Evolutionary conservation across 768 basidiomycete species (phyloP), one percentile per base, ranked within the genome.

Genomic region (Tricholoma sp.): DNA sequence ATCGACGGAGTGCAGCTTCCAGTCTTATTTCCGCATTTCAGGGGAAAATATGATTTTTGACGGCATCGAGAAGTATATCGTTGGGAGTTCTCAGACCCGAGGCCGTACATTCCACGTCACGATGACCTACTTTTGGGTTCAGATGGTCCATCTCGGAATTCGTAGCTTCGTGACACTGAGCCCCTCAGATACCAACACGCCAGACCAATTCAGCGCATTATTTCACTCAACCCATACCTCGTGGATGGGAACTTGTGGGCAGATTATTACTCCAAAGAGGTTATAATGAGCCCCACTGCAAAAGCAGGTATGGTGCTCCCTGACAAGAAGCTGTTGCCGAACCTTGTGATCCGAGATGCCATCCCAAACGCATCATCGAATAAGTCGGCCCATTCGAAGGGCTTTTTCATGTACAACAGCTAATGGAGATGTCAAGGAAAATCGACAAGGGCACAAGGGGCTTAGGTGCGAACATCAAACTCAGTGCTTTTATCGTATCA

Each of bases 51-150:
- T 74, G 64, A 72, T 79, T 39, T 76, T 80, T 57, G 59, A 73
- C 39, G 75, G 77, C 4, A 65, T 79, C 5, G 66, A 74, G 51
- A 65, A 63, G 12, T 78, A 80, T 55, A 76, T 76, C 53, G 51
- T 63, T 10, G 54, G 69, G 50, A 76, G 70, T 60, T 45, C 67
- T 28, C 71, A 75, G 48, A 72, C 75, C 3, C 68, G 66, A 3
- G 70, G 68, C 5, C 70, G 72, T 20, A 65, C 72, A 20, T 79
- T 77, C 60, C 74, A 79, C 54, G 53, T 77, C 39, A 76, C 76
- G 17, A 77, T 80, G 78, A 76, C 79, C 0, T 80, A 78, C 56
- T 78, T 79, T 62, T 79, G 79, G 77, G 74, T 79, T 52, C 76
- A 80, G 59, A 69, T 78, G 24, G 76, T 78, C 12, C 77, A 78